Evolutionary conservation across 208 protist genomes (phyloP), one percentile per base, ranked within the genome.

Genomic region (Herpetomonas tarakana): DNA sequence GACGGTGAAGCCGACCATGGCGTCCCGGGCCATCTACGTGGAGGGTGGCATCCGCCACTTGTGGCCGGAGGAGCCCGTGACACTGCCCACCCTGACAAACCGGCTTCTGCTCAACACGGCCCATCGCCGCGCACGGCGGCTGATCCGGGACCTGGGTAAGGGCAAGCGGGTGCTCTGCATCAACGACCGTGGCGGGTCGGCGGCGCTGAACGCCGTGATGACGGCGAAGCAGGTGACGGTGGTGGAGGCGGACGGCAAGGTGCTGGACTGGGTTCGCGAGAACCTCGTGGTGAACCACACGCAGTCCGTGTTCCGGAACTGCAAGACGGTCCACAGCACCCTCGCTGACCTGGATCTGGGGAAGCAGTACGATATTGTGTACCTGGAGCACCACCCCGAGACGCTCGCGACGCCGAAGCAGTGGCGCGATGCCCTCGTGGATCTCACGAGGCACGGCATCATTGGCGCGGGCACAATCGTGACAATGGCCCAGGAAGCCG

Each of bases 231-330:
- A 76, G 52, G 86, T 96, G n/a, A 72, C 79, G 1, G 68, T 91
- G 12, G 72, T 78, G 6, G 74, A 88, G 53, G 44, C 60, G 38
- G 79, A 89, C 39, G 70, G 12, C 50, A 41, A 38, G 44, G 21
- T 75, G 21, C 24, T 79, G 24, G 71, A 89, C 16, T 88, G 79
- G 71, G 60, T 78, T 4, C 75, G 84, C 12, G 78, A 84, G 38
- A 92, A 86, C 54, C 60, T 93, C 2, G 72, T 87, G n/a, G 65
- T 66, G 35, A 93, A 92, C 62, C 89, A 96, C 69, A 64, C 68
- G 39, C 45, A 53, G 9, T 35, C 66, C 18, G 71, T 89, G 0
- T 88, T 96, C 53, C 65, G 78, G 21, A 66, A 58, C 2, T 92
- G 85, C 51, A 75, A 88, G 47, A 80, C 74, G 2, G 56, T 80